Evolutionary conservation across 257 asterid species (phyloP).

Genomic region (Solanum sitiens): DNA sequence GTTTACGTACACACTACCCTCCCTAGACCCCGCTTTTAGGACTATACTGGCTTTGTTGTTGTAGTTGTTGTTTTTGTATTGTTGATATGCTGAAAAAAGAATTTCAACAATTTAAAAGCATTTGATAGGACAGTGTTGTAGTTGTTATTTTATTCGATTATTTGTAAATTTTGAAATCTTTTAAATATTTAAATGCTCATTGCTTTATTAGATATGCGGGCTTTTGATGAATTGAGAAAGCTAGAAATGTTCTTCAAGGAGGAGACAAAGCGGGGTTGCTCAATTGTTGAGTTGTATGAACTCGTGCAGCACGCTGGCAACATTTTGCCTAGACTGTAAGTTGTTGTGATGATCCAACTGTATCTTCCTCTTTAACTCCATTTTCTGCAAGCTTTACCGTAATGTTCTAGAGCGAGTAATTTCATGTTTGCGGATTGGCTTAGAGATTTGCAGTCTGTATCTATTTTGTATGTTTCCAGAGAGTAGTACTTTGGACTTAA

Average conservation of each 20-base stretch:
- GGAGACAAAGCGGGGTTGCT: conserved; percentile 81
- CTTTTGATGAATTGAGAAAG: conserved; percentile 95
- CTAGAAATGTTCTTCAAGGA: conserved; percentile 86
- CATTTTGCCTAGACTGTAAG: conserved; percentile 92
- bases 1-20: neutral
- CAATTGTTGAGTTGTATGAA: conserved; percentile 92
- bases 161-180: neutral
- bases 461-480: neutral
- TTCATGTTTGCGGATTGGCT: neutral
- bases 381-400: neutral
- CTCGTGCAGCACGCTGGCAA: conserved; percentile 99
- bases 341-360: neutral
- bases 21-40: neutral
- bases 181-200: neutral
- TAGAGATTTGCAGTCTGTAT: neutral
- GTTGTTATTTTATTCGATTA: neutral
- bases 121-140: neutral
- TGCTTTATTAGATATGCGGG: conserved; percentile 77
- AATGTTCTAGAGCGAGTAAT: neutral
- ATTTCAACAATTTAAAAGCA: neutral
- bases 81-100: neutral
- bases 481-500: neutral
- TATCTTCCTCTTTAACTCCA: neutral
- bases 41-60: neutral
- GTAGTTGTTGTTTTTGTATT: neutral